Conservation (phyloP, 805 yeast species). For the Wickerhamomyces strasburgensis region DNA sequence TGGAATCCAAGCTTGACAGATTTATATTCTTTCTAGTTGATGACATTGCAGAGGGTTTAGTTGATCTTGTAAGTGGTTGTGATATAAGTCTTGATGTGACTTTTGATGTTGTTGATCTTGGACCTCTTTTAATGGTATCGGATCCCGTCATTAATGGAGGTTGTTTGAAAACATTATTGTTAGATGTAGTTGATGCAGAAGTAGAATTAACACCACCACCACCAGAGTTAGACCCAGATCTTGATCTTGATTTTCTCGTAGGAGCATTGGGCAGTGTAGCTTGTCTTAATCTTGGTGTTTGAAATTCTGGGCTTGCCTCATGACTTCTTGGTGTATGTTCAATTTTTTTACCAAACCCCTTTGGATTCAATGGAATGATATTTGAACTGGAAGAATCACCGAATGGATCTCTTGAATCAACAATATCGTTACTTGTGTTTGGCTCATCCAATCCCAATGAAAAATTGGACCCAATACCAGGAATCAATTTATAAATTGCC, state of each 20-base stretch:
- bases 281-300: constrained; percentile 39
- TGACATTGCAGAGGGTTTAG: constrained; percentile 6
- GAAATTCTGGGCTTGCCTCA: constrained; percentile 27
- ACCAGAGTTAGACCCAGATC: neutral
- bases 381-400: constrained; percentile 22
- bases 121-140: constrained; percentile 22
- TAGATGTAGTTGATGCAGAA: constrained; percentile 3
- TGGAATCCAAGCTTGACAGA: neutral
- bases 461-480: constrained; percentile 10
- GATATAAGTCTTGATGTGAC: constrained; percentile 44
- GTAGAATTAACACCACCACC: no score
- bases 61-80: constrained; percentile 31
- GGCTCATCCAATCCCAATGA: constrained; percentile 13
- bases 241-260: constrained; percentile 29
- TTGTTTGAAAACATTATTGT: constrained; percentile 15
- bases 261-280: constrained; percentile 35
- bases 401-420: constrained; percentile 25
- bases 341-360: constrained; percentile 7
- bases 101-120: constrained; percentile 36
- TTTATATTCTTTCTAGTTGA: constrained; percentile 8
- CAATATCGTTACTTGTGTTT: constrained; percentile 3
- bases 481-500: constrained; percentile 38
- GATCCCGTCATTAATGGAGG: constrained; percentile 14
- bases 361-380: constrained; percentile 12
- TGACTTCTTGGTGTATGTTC: constrained; percentile 17